phyloP scores from a whole-genome alignment of 1,284 basidiomycete genomes.

The Agroathelia rolfsii region DNA sequence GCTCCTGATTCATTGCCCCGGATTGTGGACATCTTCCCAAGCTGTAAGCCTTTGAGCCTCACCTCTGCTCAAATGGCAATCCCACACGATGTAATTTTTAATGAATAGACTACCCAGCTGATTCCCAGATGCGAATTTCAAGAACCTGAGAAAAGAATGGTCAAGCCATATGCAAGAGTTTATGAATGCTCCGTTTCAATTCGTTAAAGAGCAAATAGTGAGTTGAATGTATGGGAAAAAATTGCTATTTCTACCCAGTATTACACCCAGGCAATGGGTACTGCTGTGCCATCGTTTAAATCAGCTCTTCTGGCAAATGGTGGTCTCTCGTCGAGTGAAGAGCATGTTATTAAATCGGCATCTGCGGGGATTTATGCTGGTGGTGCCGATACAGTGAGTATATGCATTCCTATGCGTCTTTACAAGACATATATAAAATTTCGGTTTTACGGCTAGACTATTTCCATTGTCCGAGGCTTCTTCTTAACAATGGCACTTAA shows the following conservation, averaged over 20 bases:
- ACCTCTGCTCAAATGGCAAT: background rate
- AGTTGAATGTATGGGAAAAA: too few species aligned
- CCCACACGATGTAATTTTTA: conserved; percentile 8
- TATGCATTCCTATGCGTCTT: too few species aligned
- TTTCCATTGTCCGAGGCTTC: conserved; percentile 12
- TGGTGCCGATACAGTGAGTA: too few species aligned
- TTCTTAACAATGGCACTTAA: conserved; percentile 16
- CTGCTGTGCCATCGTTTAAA: conserved; percentile 39
- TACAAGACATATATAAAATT: background rate
- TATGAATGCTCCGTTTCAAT: conserved; percentile 43
- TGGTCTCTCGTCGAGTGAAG: too few species aligned
- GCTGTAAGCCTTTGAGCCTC: conserved; percentile 12
- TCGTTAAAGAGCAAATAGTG: conserved; percentile 42
- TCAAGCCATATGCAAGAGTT: too few species aligned
- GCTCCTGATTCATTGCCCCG: too few species aligned
- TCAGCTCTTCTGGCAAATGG: conserved; percentile 44
- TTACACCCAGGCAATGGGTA: conserved; percentile 24
- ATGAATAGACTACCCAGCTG: conserved; percentile 11
- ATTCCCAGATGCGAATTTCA: conserved; percentile 13
- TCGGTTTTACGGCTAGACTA: too few species aligned
- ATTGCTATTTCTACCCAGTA: conserved; percentile 8
- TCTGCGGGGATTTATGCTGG: too few species aligned
- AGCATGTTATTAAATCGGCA: too few species aligned
- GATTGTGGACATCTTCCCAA: conserved; percentile 13
- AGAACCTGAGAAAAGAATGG: conserved; percentile 11